Percentiles rank a stretch among this genome's conserved stretches.
Evolutionary conservation across 306 rosid genomes (phyloP).

Genomic region (Sesbania bispinosa): DNA sequence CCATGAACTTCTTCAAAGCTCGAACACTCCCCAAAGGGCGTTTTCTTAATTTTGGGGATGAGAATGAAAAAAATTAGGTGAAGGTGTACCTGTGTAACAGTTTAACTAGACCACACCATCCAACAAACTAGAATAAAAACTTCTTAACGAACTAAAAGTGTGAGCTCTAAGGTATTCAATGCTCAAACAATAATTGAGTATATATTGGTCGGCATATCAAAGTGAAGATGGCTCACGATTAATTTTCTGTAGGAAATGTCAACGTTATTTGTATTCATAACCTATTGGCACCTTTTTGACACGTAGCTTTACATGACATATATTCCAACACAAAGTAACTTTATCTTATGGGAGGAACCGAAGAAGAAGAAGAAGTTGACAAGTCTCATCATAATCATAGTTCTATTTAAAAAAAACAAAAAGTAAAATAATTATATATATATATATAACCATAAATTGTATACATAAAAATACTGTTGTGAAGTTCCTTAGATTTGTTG

Average conservation of each 20-base stretch:
- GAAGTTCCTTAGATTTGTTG: too few species aligned
- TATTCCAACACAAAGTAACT: not conserved
- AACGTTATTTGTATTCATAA: not conserved
- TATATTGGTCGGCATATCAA: not conserved
- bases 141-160: conserved; percentile 37
- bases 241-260: not conserved
- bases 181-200: not conserved
- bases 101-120: conserved; percentile 35
- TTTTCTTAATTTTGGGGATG: conserved; percentile 5
- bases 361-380: not conserved
- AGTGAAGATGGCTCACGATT: not conserved
- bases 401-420: not conserved
- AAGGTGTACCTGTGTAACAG: conserved; percentile 5
- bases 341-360: not conserved
- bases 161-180: conserved; percentile 25
- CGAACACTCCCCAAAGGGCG: not conserved
- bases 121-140: conserved; percentile 23
- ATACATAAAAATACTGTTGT: too few species aligned
- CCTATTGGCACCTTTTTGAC: not conserved
- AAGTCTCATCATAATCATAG: not conserved
- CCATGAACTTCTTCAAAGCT: not conserved
- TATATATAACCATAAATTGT: too few species aligned
- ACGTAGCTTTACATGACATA: not conserved
- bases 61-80: conserved; percentile 33
- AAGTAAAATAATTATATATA: too few species aligned